Base-by-base conservation (phyloP, 2,329 filamentous ascomycete species). In the Aspergillus sp. region DNA sequence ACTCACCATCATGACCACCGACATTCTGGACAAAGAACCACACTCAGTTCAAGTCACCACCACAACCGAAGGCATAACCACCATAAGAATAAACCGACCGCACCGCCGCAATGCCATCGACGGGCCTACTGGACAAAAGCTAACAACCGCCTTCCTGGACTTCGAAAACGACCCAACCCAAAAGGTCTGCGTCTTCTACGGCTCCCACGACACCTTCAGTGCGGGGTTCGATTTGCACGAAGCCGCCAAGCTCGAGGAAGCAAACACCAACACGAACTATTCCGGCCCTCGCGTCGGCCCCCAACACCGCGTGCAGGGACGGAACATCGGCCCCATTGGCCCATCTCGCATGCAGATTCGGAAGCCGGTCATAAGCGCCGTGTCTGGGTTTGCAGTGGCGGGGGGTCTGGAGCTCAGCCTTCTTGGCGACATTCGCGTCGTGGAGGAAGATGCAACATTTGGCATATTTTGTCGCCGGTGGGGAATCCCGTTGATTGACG, bases 31-130 rank as follows among this genome's bases (percentile, higher is more conserved):
- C 31, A 32, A 32, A 32, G 31, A 32, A 12, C 11, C 11, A 12
- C 3, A 11, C 31, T 32, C 31, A 12, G 9, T 32, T 32, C 1
- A 12, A 12, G 10, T 11, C 39, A 62, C 52, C 12, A 65, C 61
- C 26, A 65, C 51, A 7, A n/a, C 58, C 9, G 62, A 65, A 16
- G 82, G 82, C 51, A 83, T 86, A 64, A 82, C 82, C 0, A 81
- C 77, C n/a, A 82, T 86, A 57, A 78, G 80, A n/a, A 78, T 86
- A 63, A 80, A 83, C 69, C 79, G 83, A n/a, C 74, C 75, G 0
- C 69, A 79, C 12, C 75, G 78, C 24, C 78, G 79, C 54, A 86
- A 86, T 65, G 84, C 83, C 12, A 77, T 86, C 46, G 77, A 86
- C 62, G 69, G 74, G 2, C 59, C 74, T 1, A 84, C 84, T 4